These are phyloP conservation scores for Ophiosphaerella herpotricha DNA, from an alignment of 2,329 filamentous ascomycete genomes.

Conservation along the genomic window DNA sequence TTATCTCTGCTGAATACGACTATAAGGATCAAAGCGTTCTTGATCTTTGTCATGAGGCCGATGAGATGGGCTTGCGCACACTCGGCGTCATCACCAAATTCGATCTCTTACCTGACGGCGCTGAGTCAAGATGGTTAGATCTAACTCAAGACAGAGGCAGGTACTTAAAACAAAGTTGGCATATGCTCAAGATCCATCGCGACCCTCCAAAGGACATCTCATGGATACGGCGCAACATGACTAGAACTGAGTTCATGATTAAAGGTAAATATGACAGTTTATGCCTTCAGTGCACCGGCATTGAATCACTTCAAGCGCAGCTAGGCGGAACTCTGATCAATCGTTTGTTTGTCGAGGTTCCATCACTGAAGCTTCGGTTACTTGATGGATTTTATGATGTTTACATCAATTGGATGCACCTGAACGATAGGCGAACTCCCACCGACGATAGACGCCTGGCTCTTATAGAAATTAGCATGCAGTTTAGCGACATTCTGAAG, in stretches of 20 bases:
- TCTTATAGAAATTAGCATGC: not conserved
- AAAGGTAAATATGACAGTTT: conserved; percentile 29
- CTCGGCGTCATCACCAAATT: conserved; percentile 65
- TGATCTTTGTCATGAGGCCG: conserved; percentile 53
- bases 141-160: conserved; percentile 48
- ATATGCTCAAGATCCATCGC: conserved; percentile 57
- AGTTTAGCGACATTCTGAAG: no score
- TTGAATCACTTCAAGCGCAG: conserved; percentile 53
- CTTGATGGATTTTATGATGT: no score
- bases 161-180: conserved; percentile 56
- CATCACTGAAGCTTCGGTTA: not conserved
- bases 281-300: conserved; percentile 47
- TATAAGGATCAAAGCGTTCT: conserved; percentile 63
- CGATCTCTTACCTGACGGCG: conserved; percentile 49
- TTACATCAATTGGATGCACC: no score
- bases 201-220: conserved; percentile 42
- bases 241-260: conserved; percentile 33
- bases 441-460: no score
- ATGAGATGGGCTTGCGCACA: conserved; percentile 54
- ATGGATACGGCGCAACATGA: conserved; percentile 1
- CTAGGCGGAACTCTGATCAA: conserved; percentile 56
- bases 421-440: no score
- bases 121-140: conserved; percentile 49
- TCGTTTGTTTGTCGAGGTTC: conserved; percentile 37
- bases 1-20: conserved; percentile 49